These are phyloP conservation scores for Dactylorhiza incarnata DNA, from an alignment of 106 monocot genomes.

Conservation along the genomic window DNA sequence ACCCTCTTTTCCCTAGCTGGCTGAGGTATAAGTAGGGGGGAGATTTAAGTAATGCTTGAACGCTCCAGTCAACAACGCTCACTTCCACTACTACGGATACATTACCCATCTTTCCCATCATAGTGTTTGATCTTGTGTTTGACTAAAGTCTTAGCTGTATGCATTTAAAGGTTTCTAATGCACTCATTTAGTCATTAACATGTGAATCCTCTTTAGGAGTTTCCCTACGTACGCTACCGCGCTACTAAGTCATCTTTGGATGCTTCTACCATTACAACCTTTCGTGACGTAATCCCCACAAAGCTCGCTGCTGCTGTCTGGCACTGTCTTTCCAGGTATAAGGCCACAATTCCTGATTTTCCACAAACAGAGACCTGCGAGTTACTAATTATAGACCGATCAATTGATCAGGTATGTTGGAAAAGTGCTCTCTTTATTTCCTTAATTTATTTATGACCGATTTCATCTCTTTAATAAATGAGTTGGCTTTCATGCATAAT, in stretches of 20 bases:
- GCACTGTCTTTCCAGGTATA: conserved; percentile 57
- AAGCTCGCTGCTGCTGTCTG: conserved; percentile 87
- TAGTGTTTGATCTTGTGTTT: not conserved
- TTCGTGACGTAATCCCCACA: conserved; percentile 70
- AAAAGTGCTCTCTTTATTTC: not conserved
- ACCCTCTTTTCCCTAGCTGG: too few relatives aligned
- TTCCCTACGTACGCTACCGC: conserved; percentile 85
- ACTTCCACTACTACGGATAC: too few relatives aligned
- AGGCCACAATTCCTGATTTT: conserved; percentile 51
- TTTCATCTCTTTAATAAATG: not conserved
- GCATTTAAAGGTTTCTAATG: not conserved
- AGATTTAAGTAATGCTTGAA: too few relatives aligned
- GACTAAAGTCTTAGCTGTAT: not conserved
- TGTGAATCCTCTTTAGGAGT: conserved; percentile 42
- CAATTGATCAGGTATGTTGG: conserved; percentile 65
- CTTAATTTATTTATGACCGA: not conserved
- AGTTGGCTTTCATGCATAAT: not conserved
- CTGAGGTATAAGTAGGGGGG: too few relatives aligned
- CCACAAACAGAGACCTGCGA: conserved; percentile 82
- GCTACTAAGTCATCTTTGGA: conserved; percentile 68
- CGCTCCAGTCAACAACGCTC: too few relatives aligned
- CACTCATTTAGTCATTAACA: not conserved
- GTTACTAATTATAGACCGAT: conserved; percentile 74
- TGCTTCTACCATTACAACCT: conserved; percentile 62
- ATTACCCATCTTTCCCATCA: too few relatives aligned